Base-by-base conservation (phyloP, 1,284 basidiomycete species). In the Porogramme epimiltina region DNA sequence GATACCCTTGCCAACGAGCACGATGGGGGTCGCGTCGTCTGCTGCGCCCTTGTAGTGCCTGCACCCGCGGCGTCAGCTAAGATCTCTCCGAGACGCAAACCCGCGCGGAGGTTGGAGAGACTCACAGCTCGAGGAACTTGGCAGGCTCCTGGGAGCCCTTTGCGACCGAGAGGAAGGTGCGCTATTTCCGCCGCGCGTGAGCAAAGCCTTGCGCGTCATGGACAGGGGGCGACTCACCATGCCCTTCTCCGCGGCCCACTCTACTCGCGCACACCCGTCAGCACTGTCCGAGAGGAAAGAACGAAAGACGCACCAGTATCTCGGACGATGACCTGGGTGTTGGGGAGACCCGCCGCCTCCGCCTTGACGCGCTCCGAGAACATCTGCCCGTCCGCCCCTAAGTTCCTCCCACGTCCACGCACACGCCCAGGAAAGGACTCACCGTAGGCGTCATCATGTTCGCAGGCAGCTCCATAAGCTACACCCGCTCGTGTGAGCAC, bases 1-100 rank as follows among this genome's bases (percentile, higher is more conserved):
- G 65, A 94, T 88, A 51, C 91, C 93, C 63, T 95, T 95, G 41
- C 93, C 93, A 38, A 95, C 91, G 52, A 94, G 80, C 1, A 85
- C 87, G 4, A 93, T 74, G 9, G 89, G 89, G 47, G 77, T 76
- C 0, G 77, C 82, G 42, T 80, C 71, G 52, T 73, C 72, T 2
- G 78, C 65, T 4, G 84, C 84, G 26, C 92, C 93, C 37, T 87
- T 88, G 78, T 95, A 95, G 69, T 89, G 86, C 55, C 88, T 91
- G 51, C 16, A 26, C 28, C 6, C 28, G 13, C 28, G 28, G 8
- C 28, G 28, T 13, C 13, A 6, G 28, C 28, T 31, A 13, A 31
- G 28, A n/a, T 13, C 28, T 6, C 28, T 13, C 28, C 8, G 8
- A 31, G 8, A 31, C 28, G 6, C 8, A 13, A 31, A 31, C 28